Conservation (phyloP, 176 grass and related monocot genomes). For the Avena eriantha region DNA sequence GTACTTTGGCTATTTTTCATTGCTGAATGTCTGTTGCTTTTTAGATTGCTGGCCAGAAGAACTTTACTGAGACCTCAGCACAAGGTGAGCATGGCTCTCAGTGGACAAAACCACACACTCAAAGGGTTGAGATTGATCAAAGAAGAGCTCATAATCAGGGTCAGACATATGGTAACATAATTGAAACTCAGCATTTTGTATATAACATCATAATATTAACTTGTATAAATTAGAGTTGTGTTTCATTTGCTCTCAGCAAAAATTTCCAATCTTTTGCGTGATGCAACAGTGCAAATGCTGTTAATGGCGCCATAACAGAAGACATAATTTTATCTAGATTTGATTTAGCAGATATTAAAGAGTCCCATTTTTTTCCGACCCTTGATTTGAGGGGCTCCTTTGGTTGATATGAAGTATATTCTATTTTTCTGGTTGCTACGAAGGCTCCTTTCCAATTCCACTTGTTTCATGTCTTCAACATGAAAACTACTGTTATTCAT, state of each 20-base stretch:
- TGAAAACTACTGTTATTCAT: background rate
- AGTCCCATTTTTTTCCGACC: background rate
- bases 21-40: constrained; percentile 30
- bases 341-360: background rate
- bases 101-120: constrained; percentile 47
- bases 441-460: background rate
- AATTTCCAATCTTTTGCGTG: background rate
- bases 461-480: background rate
- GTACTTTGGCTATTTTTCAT: background rate
- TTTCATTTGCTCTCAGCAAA: background rate
- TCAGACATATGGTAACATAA: constrained; percentile 53
- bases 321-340: background rate
- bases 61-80: constrained; percentile 39
- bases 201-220: constrained; percentile 4
- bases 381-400: background rate
- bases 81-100: constrained; percentile 53
- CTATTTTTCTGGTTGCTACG: background rate
- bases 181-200: constrained; percentile 23
- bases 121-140: constrained; percentile 50
- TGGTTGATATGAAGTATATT: background rate
- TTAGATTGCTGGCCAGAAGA: constrained; percentile 58
- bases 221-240: background rate
- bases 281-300: background rate
- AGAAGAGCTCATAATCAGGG: constrained; percentile 47
- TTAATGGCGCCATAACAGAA: background rate